These are phyloP conservation scores for Alternaria rosae DNA, from an alignment of 2,329 filamentous ascomycete species.

Conservation along the genomic window DNA sequence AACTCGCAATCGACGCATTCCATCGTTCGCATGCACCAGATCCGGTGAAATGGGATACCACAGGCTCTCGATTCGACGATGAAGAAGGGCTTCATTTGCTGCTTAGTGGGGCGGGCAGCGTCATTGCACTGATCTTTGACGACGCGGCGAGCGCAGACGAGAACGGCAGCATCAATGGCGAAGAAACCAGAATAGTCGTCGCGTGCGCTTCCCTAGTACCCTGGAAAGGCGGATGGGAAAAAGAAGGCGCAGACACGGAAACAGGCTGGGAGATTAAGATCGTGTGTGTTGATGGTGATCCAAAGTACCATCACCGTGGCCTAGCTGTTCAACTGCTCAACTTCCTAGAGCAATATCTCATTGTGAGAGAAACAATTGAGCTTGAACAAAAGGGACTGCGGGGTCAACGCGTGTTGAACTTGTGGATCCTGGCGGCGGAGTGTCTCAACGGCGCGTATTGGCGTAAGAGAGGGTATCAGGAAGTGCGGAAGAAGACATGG, in stretches of 20 bases:
- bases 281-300: constrained; percentile 29
- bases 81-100: constrained; percentile 22
- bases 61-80: constrained; percentile 19
- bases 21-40: constrained; percentile 17
- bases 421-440: constrained; percentile 38
- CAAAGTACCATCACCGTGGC: constrained; percentile 25
- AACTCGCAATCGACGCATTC: constrained; percentile 34
- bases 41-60: constrained; percentile 23
- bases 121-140: constrained; percentile 29
- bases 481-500: constrained; percentile 20
- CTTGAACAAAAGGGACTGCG: neutral
- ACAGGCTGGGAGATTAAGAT: constrained; percentile 39
- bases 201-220: constrained; percentile 33
- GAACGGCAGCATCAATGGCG: neutral
- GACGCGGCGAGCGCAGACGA: neutral
- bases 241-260: constrained; percentile 24
- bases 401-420: neutral
- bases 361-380: constrained; percentile 2
- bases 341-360: constrained; percentile 19
- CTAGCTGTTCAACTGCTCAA: constrained; percentile 23
- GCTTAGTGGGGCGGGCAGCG: constrained; percentile 17
- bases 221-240: constrained; percentile 33
- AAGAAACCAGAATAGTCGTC: constrained; percentile 18
- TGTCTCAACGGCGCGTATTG: constrained; percentile 37
- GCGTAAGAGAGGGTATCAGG: constrained; percentile 31